A percentile compares a stretch with the other conserved stretches of the same genome.
Conservation (phyloP, 768 basidiomycete genomes). For the Termitomyces bulborhizus region DNA sequence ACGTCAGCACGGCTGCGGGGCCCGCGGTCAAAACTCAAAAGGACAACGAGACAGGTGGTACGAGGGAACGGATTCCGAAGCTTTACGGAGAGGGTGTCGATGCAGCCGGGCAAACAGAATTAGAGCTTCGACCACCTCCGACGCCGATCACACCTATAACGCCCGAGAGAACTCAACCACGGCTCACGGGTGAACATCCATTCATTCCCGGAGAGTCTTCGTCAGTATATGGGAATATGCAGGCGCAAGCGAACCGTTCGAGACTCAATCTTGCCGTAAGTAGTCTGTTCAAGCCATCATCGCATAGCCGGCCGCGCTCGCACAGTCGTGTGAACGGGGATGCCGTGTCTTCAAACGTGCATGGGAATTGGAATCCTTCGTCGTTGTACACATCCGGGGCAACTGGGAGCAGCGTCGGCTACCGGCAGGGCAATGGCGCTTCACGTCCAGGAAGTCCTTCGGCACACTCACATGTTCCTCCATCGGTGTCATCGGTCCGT, state of each 20-base stretch:
- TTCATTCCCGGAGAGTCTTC: conserved; percentile 11
- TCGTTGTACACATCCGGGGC: conserved; percentile 5
- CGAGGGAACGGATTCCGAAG: conserved; percentile 13
- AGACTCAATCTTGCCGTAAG: conserved; percentile 35
- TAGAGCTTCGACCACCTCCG: conserved; percentile 10
- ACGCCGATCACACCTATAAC: conserved; percentile 10
- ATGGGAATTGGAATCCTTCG: neutral
- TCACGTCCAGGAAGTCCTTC: neutral
- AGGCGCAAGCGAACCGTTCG: conserved; percentile 25
- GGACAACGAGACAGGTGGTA: conserved; percentile 14
- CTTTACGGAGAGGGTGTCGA: conserved; percentile 13
- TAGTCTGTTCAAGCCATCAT: conserved; percentile 34
- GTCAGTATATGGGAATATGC: conserved; percentile 11
- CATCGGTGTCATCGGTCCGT: conserved; percentile 6
- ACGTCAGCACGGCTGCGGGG: conserved; percentile 31
- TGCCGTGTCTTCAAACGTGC: conserved; percentile 11
- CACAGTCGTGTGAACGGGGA: conserved; percentile 39
- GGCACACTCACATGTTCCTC: neutral
- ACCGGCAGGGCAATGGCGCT: neutral
- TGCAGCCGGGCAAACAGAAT: conserved; percentile 14
- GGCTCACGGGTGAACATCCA: conserved; percentile 12
- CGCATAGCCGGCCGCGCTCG: conserved; percentile 11
- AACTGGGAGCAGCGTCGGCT: neutral
- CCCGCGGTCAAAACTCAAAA: conserved; percentile 17
- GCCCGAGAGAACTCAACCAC: conserved; percentile 12